Base-by-base conservation (phyloP, 805 yeast genomes). In the Lipomyces yamanashiensis region DNA sequence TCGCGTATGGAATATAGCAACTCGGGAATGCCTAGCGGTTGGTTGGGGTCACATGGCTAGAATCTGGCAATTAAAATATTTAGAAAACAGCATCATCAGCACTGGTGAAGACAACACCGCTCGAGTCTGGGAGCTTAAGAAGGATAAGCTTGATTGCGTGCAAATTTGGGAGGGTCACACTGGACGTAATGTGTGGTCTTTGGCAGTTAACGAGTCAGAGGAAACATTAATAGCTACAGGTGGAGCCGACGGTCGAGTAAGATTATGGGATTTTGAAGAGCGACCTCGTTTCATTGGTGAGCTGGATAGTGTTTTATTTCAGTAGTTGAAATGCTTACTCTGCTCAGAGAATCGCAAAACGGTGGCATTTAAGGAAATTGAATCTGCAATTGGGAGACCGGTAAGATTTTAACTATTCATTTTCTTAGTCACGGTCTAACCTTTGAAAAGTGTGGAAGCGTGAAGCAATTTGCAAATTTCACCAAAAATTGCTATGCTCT, bases 31-130 rank as follows among this genome's bases (percentile, higher is more conserved):
- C 40, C 69, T 89, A 45, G 88, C 93, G 0, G 84, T 86, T 34
- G 98, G 97, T 0, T 95, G 98, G 98, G 99, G 98, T 13, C 99
- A 95, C 73, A 87, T 89, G 0, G 93, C 98, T 0, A 83, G 99
- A 73, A 92, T 95, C 47, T 95, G 99, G 99, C 82, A 84, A 49
- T 77, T 93, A 51, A 80, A 80, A 55, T 90, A 90, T 72, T 82
- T 78, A 62, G 76, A 77, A 6, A 69, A 74, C 17, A 72, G 68
- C 5, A 70, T 87, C 0, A 78, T 90, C 15, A 85, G 96, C 74
- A 85, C 87, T 33, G 87, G 96, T 6, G 99, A 95, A 74, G 99
- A 95, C 75, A 85, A 92, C 70, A 87, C 96, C 0, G 84, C 89
- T 10, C 82, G 97, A 66, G 74, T 87, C 0, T 95, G 99, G 99